Evolutionary conservation across 148 eudicot genomes (phyloP).

Genomic region (Chenopodium formosanum): DNA sequence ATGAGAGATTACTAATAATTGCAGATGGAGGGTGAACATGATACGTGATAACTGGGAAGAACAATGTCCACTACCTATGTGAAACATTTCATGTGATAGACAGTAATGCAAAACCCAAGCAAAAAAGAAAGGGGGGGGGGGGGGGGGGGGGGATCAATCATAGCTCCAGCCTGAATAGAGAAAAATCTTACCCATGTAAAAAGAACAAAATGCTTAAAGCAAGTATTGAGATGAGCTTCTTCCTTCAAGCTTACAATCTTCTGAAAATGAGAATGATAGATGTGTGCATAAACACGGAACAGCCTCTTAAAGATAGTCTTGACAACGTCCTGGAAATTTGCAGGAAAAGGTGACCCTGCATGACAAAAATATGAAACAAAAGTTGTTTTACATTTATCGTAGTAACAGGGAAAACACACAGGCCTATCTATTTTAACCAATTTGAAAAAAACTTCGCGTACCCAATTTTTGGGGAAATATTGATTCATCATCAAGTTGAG

Average conservation of each 20-base stretch:
- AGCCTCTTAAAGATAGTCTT: conserved; percentile 92
- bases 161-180: neutral
- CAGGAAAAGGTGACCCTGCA: conserved; percentile 87
- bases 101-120: neutral
- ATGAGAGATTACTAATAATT: neutral
- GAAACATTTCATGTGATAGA: conserved; percentile 17
- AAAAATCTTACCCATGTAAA: conserved; percentile 72
- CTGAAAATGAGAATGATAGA: conserved; percentile 95
- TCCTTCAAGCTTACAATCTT: conserved; percentile 94
- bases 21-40: neutral
- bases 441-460: conserved; percentile 18
- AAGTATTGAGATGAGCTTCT: conserved; percentile 94
- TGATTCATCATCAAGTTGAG: conserved; percentile 91
- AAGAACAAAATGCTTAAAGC: conserved; percentile 92
- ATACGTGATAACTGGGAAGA: conserved; percentile 3
- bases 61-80: conserved; percentile 17
- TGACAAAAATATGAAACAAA: neutral
- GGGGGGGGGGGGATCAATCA: neutral
- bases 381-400: neutral
- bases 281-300: conserved; percentile 96
- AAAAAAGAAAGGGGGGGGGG: neutral
- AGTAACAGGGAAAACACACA: neutral
- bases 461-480: conserved; percentile 93
- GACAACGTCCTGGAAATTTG: conserved; percentile 90
- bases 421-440: neutral